These are phyloP conservation scores for Chrysanthemum lavandulifolium DNA, from an alignment of 129 eudicot genomes.

Conservation along the genomic window DNA sequence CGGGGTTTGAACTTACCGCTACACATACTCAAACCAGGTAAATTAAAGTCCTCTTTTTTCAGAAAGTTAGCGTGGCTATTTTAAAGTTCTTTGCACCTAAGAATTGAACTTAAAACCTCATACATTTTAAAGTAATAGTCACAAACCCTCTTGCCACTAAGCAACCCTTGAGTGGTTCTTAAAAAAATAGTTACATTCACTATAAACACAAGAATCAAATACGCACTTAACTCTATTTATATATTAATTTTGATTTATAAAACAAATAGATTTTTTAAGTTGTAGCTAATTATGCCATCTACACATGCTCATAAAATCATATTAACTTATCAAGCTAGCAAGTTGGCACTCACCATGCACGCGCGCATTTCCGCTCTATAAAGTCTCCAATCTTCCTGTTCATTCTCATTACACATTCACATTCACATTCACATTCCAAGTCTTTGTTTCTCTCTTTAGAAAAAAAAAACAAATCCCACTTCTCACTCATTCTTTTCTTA, in stretches of 20 bases:
- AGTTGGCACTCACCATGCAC: slow-evolving; percentile 30
- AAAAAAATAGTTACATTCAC: too few species aligned
- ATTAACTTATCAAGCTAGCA: slow-evolving; percentile 12
- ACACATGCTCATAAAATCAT: background rate
- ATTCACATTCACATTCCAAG: slow-evolving; percentile 7
- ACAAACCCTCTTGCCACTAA: too few species aligned
- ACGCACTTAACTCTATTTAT: background rate
- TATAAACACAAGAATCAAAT: too few species aligned
- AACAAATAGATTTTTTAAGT: too few species aligned
- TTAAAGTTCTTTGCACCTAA: too few species aligned
- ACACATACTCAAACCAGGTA: too few species aligned
- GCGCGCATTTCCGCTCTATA: slow-evolving; percentile 36
- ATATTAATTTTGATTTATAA: background rate
- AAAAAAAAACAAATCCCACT: slow-evolving; percentile 13
- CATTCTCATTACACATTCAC: slow-evolving; percentile 29
- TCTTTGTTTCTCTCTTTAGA: slow-evolving; percentile 24
- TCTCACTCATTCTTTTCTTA: slow-evolving; percentile 7
- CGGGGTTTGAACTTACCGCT: too few species aligned
- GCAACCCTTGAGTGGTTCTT: too few species aligned
- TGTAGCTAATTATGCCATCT: slow-evolving; percentile 12
- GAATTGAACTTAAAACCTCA: too few species aligned
- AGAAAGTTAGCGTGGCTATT: too few species aligned
- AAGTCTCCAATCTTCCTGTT: slow-evolving; percentile 26
- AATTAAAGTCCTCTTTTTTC: too few species aligned
- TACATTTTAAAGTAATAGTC: too few species aligned